Conservation (phyloP, 2,329 filamentous ascomycete species). For the Monosporascus sp. region DNA sequence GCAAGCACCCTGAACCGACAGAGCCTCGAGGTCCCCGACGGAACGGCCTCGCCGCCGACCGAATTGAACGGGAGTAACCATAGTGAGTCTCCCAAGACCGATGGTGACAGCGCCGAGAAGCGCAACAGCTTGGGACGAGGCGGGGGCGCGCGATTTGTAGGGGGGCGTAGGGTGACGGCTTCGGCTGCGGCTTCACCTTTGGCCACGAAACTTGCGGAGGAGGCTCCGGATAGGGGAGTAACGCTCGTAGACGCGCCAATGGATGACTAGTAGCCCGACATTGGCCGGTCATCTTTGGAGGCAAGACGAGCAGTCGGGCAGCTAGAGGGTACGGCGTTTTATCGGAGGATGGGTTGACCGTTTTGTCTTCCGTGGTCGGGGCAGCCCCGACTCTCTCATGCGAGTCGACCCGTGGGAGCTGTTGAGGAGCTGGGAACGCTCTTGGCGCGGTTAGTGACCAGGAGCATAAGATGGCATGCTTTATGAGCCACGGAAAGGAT, state of each 20-base stretch:
- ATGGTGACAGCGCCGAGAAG: slow-evolving; percentile 23
- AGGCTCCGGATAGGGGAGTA: slow-evolving; percentile 35
- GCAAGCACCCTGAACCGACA: slow-evolving; percentile 49
- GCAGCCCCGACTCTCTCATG: too few relatives aligned
- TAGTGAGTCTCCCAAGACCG: slow-evolving; percentile 20
- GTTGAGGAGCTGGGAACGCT: too few relatives aligned
- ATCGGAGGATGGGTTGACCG: too few relatives aligned
- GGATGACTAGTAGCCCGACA: slow-evolving; percentile 36
- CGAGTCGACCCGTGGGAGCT: too few relatives aligned
- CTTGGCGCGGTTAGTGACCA: too few relatives aligned
- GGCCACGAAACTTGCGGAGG: slow-evolving; percentile 17
- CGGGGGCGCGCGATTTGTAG: slow-evolving; percentile 46
- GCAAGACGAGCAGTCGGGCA: too few relatives aligned
- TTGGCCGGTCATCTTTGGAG: neutral
- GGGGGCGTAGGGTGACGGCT: slow-evolving; percentile 41
- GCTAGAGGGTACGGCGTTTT: too few relatives aligned
- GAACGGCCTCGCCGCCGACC: slow-evolving; percentile 38
- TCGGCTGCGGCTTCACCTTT: slow-evolving; percentile 21
- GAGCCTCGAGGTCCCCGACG: slow-evolving; percentile 77
- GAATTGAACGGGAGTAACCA: slow-evolving; percentile 26
- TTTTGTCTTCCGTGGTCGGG: too few relatives aligned
- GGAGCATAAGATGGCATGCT: too few relatives aligned
- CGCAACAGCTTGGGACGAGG: slow-evolving; percentile 55
- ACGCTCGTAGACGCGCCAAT: slow-evolving; percentile 49
- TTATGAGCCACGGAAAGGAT: too few relatives aligned